Conservation (phyloP, 2,329 filamentous ascomycete species). For the Talaromyces sp. region DNA sequence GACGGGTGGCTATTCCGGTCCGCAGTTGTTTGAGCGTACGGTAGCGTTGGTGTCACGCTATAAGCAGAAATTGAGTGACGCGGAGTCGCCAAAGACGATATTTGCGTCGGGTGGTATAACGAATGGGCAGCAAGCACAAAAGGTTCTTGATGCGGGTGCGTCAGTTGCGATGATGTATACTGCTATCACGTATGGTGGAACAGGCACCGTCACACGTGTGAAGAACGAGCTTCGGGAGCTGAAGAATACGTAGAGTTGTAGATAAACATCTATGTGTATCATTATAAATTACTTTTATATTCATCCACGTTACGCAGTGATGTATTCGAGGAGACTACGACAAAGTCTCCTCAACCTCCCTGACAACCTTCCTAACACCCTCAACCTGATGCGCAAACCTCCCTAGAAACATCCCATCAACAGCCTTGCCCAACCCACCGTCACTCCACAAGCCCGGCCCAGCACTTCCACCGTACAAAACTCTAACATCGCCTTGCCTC, state of each 20-base stretch:
- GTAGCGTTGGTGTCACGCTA: conserved; percentile 76
- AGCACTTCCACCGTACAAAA: conserved; percentile 80
- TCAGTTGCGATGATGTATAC: conserved; percentile 93
- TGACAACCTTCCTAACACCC: conserved; percentile 68
- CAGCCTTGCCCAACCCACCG: conserved; percentile 58
- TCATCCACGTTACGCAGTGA: not conserved
- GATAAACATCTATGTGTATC: not conserved
- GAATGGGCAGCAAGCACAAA: conserved; percentile 76
- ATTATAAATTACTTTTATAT: not conserved
- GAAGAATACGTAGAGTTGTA: conserved; percentile 25
- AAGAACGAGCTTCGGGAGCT: conserved; percentile 48
- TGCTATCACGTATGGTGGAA: conserved; percentile 62
- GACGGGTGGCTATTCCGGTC: conserved; percentile 85
- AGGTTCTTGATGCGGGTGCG: conserved; percentile 82
- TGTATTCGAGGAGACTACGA: not conserved
- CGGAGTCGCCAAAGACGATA: conserved; percentile 49
- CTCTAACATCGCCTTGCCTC: conserved; percentile 59
- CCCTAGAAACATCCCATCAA: conserved; percentile 79
- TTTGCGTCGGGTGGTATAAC: conserved; percentile 94
- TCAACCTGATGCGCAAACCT: conserved; percentile 75
- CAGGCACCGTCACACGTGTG: conserved; percentile 57
- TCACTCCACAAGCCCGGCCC: conserved; percentile 68
- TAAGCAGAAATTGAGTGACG: conserved; percentile 62
- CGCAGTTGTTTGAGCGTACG: conserved; percentile 80
- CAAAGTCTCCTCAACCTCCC: conserved; percentile 60